Evolutionary conservation across 164 flowering plant genomes (phyloP), one percentile per base, ranked within the genome.

Genomic region (Sedum album): DNA sequence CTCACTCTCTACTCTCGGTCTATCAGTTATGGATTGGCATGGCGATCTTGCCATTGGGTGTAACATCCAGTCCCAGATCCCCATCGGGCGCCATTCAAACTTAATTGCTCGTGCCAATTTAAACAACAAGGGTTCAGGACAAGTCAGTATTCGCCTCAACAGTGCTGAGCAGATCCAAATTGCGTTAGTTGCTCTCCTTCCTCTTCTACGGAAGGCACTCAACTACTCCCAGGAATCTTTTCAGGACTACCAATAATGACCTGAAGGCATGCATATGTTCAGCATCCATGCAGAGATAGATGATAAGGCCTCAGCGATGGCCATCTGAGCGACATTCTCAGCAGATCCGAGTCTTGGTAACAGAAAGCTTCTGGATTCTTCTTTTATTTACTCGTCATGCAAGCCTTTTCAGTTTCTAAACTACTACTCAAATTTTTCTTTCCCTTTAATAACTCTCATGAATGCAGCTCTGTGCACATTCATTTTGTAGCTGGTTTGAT

Each of bases 21-120:
- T 94, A 25, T 94, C 99, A 33, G 70, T 90, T 55, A 90, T 94
- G 96, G 97, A 94, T 73, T 94, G 96, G 96, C 97, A 91, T 79
- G 97, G 97, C 33, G 99, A 94, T 79, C 90, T 88, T 72, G 97
- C 97, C 13, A 75, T 88, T 67, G 97, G 97, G 2, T 81, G 92
- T 75, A 91, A 94, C 78, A 31, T 89, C 36, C 97, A 91, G 73
- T 81, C 88, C 6, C 99, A 88, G 85, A 48, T 94, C 8, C 96
- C 99, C 8, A 66, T 91, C 21, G 96, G 99, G 53, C 81, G 89
- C 61, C 61, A 67, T 36, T 71, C 89, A 38, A 91, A 88, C 74
- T 36, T 94, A 80, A 73, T 85, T 74, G 91, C 82, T 53, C 90
- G 97, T 7, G 89, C 82, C 48, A 94, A 89, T 80, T 66, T 91